Conservation (phyloP, 164 flowering plant genomes). For the Amborella trichopoda region DNA sequence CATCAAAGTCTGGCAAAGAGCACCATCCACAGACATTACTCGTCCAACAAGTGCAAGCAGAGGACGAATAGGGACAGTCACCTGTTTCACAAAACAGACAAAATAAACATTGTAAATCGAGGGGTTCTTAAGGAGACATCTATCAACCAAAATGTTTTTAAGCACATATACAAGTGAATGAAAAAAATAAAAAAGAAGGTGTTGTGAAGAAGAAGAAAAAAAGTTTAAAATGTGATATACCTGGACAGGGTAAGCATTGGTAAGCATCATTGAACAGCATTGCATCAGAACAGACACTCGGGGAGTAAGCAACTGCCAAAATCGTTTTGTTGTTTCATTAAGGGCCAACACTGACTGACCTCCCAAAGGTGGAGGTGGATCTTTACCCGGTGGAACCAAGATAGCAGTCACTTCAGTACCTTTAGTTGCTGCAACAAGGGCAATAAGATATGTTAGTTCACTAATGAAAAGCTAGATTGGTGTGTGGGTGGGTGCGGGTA, state of each 20-base stretch:
- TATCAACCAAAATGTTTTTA: background rate
- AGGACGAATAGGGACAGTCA: constrained; percentile 43
- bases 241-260: constrained; percentile 59
- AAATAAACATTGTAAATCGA: background rate
- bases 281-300: constrained; percentile 38
- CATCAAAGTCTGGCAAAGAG: constrained; percentile 25
- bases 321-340: constrained; percentile 19
- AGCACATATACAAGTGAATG: background rate
- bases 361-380: constrained; percentile 58
- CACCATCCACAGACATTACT: constrained; percentile 71
- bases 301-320: constrained; percentile 25
- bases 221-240: constrained; percentile 19
- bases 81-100: too few species aligned
- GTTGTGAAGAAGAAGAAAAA: background rate
- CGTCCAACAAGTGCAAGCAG: constrained; percentile 59
- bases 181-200: background rate
- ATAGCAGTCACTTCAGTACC: constrained; percentile 25
- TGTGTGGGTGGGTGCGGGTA: too few species aligned
- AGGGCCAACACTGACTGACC: constrained; percentile 15
- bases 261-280: constrained; percentile 57
- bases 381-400: constrained; percentile 66
- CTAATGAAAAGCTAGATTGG: too few species aligned
- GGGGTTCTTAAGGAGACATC: background rate
- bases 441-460: background rate
- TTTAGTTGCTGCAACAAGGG: constrained; percentile 35